phyloP scores from a whole-genome alignment of 805 yeast species.

The Metschnikowia bowlesiae region DNA sequence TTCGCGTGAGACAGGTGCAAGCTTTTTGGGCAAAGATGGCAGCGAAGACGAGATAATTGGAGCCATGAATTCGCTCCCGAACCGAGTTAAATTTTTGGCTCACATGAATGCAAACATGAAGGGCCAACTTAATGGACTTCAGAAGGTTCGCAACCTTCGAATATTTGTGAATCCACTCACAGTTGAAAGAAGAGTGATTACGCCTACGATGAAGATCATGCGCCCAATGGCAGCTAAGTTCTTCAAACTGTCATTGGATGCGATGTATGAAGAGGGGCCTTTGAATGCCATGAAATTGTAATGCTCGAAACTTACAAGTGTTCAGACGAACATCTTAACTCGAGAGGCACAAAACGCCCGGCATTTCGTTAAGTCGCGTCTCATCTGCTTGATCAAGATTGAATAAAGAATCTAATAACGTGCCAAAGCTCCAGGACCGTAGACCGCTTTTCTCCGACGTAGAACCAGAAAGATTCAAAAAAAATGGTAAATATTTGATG shows the following conservation, averaged over 20 bases:
- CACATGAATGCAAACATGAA: constrained; percentile 33
- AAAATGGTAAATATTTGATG: no score
- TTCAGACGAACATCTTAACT: no score
- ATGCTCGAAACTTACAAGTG: neutral
- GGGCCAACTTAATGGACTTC: constrained; percentile 52
- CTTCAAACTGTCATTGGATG: constrained; percentile 12
- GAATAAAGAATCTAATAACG: no score
- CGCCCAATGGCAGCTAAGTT: constrained; percentile 30
- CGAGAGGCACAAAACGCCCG: no score
- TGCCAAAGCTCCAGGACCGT: no score
- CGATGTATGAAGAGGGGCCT: constrained; percentile 16
- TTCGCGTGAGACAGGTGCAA: constrained; percentile 22
- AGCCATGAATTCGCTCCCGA: constrained; percentile 20
- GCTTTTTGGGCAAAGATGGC: constrained; percentile 1
- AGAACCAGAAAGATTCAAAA: no score
- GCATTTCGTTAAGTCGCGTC: no score
- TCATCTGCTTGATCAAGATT: no score
- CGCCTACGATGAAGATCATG: constrained; percentile 59
- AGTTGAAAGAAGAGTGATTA: constrained; percentile 53
- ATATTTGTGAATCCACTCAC: constrained; percentile 56
- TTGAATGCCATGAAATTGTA: constrained; percentile 1
- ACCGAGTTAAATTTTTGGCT: constrained; percentile 29
- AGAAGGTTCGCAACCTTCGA: constrained; percentile 50
- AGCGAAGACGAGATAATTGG: constrained; percentile 18
- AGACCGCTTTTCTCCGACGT: no score